Percentiles rank a stretch among this genome's conserved stretches.
Evolutionary conservation across 2,329 filamentous ascomycete genomes (phyloP).

Genomic region (Aspergillus niger): DNA sequence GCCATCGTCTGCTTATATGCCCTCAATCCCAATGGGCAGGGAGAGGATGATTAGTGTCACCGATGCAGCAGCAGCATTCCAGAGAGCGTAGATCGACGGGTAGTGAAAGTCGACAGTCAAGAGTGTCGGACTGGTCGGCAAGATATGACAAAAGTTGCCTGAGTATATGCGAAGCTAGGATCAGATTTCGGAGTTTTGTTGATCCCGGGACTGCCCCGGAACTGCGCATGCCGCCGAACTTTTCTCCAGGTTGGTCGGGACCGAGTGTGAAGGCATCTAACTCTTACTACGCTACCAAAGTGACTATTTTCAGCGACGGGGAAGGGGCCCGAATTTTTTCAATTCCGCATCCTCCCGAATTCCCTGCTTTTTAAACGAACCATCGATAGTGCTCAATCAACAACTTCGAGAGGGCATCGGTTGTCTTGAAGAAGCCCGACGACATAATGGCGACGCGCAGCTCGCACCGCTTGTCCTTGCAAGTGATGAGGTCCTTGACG

Average conservation of each 20-base stretch:
- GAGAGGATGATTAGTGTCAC: neutral
- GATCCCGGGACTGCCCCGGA: constrained; percentile 34
- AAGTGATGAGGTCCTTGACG: constrained; percentile 27
- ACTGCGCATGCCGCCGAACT: constrained; percentile 27
- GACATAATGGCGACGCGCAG: constrained; percentile 34
- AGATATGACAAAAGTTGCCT: neutral
- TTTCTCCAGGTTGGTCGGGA: constrained; percentile 21
- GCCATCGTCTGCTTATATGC: constrained; percentile 34
- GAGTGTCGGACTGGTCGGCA: neutral
- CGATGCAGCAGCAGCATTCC: neutral
- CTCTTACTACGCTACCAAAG: neutral
- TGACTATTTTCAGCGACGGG: neutral
- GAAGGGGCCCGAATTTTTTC: neutral
- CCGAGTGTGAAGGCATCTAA: neutral
- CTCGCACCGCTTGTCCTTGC: constrained; percentile 30
- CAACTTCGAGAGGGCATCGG: neutral
- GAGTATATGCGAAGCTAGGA: too few species aligned
- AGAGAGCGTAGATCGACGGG: too few species aligned
- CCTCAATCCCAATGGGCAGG: neutral
- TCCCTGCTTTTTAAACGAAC: neutral
- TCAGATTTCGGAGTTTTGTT: constrained; percentile 32
- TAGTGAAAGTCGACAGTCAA: neutral
- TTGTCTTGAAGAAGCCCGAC: neutral
- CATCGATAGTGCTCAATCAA: neutral
- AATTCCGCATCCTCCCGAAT: neutral